A percentile compares a stretch with the other conserved stretches of the same genome.
These are phyloP conservation scores for Phytophthora quininea DNA, from an alignment of 352 stramenopile genomes.

Conservation along the genomic window DNA sequence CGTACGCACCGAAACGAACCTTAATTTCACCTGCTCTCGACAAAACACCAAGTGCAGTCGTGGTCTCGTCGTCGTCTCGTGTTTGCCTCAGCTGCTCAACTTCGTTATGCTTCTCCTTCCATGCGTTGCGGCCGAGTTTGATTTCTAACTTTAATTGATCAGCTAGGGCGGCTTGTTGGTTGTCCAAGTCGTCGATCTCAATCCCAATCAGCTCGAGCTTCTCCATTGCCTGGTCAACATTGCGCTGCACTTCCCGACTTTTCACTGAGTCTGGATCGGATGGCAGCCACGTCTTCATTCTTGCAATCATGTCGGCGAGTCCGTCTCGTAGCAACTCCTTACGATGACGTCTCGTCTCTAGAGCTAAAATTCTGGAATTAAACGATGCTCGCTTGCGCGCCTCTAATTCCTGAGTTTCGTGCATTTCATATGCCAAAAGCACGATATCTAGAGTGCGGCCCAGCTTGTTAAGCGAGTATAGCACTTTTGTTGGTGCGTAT, in stretches of 20 bases:
- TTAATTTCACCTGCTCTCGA: conserved; percentile 58
- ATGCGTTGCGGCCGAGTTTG: conserved; percentile 37
- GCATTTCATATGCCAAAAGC: conserved; percentile 50
- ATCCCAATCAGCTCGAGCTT: conserved; percentile 41
- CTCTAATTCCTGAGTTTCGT: conserved; percentile 40
- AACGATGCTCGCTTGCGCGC: conserved; percentile 25
- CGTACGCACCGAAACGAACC: conserved; percentile 46
- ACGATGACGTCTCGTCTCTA: conserved; percentile 42
- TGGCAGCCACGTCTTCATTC: conserved; percentile 46
- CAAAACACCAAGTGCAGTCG: conserved; percentile 56
- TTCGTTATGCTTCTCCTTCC: conserved; percentile 41
- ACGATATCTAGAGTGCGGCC: conserved; percentile 63
- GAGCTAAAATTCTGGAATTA: conserved; percentile 31
- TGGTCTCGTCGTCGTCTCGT: conserved; percentile 26
- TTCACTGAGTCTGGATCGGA: conserved; percentile 6
- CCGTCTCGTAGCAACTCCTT: conserved; percentile 40
- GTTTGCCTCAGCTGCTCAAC: conserved; percentile 48
- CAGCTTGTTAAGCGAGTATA: conserved; percentile 49
- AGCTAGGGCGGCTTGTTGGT: conserved; percentile 13
- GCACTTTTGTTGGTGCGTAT: conserved; percentile 19
- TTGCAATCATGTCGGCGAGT: conserved; percentile 43
- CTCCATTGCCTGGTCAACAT: conserved; percentile 26
- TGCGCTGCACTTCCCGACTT: conserved; percentile 16
- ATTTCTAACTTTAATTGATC: conserved; percentile 23
- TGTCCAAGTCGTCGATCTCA: conserved; percentile 36